phyloP scores from a whole-genome alignment of 1,284 basidiomycete species.

The Pholiota adiposa region DNA sequence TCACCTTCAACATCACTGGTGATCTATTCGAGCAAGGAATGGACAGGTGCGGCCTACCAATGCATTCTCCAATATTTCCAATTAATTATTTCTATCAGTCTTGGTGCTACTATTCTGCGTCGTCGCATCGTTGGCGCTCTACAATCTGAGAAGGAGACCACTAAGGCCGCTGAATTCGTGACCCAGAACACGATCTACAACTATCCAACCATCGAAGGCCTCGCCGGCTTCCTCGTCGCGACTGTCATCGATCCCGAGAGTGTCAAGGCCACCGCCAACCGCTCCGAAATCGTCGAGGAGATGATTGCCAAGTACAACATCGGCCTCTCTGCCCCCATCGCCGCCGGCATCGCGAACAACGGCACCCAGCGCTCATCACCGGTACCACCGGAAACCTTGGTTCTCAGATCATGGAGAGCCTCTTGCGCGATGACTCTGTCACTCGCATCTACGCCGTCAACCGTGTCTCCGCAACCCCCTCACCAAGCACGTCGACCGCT shows the following conservation, averaged over 20 bases:
- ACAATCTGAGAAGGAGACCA: slow-evolving; percentile 19
- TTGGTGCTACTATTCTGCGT: slow-evolving; percentile 40
- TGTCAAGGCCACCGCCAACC: slow-evolving; percentile 9
- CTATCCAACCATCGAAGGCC: slow-evolving; percentile 33
- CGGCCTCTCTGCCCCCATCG: slow-evolving; percentile 17
- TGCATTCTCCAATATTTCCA: background rate
- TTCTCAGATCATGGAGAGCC: slow-evolving; percentile 31
- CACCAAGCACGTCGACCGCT: slow-evolving; percentile 31
- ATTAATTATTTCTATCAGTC: slow-evolving; percentile 21
- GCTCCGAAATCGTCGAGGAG: slow-evolving; percentile 31
- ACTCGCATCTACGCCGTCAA: slow-evolving; percentile 33
- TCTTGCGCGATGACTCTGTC: slow-evolving; percentile 30
- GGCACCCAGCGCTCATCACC: slow-evolving; percentile 33
- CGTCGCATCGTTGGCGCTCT: slow-evolving; percentile 34
- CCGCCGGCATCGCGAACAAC: slow-evolving; percentile 4
- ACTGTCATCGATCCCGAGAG: slow-evolving; percentile 26
- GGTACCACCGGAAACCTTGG: slow-evolving; percentile 40
- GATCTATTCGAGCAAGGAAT: slow-evolving; percentile 46
- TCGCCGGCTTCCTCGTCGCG: slow-evolving; percentile 30
- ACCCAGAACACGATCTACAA: slow-evolving; percentile 37
- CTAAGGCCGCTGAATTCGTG: slow-evolving; percentile 20
- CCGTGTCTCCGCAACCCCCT: slow-evolving; percentile 21
- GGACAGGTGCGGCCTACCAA: slow-evolving; percentile 39
- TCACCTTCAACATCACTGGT: slow-evolving; percentile 20
- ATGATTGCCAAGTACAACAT: slow-evolving; percentile 37